Evolutionary conservation across 2,329 filamentous ascomycete genomes (phyloP).

Genomic region (Monosporascus ibericus): DNA sequence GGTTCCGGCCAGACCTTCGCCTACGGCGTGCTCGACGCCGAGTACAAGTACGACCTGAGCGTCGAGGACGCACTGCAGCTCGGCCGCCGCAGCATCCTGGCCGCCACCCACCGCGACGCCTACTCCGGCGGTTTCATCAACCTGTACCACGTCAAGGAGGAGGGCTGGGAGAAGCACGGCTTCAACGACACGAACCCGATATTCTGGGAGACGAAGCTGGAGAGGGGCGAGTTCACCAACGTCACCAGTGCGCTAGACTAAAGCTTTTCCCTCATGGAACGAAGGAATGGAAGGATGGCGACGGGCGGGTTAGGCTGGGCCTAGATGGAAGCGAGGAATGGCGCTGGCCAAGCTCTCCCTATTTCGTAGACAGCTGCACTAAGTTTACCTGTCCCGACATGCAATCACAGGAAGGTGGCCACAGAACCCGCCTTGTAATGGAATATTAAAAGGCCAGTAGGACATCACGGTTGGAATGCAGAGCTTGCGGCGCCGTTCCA

Average conservation of each 20-base stretch:
- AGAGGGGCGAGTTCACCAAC: conserved; percentile 97
- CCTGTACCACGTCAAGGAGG: conserved; percentile 97
- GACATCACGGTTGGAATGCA: no score
- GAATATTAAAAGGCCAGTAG: no score
- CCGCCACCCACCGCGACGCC: conserved; percentile 95
- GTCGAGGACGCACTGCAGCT: conserved; percentile 87
- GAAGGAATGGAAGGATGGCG: background rate
- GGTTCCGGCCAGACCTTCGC: conserved; percentile 98
- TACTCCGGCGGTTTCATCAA: conserved; percentile 99
- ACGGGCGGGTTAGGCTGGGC: no score
- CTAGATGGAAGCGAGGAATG: background rate
- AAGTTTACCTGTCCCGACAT: no score
- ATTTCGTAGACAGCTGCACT: no score
- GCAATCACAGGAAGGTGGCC: no score
- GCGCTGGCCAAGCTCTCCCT: background rate
- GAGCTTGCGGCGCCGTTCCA: no score
- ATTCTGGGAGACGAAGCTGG: conserved; percentile 99
- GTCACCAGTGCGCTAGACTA: conserved; percentile 71
- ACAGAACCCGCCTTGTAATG: no score
- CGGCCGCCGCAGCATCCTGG: conserved; percentile 85
- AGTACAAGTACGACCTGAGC: conserved; percentile 85
- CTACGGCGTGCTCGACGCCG: conserved; percentile 93
- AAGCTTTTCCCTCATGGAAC: background rate
- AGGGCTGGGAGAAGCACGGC: conserved; percentile 97
- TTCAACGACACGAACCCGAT: conserved; percentile 98